Evolutionary conservation across 805 yeast genomes (phyloP), one percentile per base, ranked within the genome.

Genomic region (Cyberlindnera suaveolens): DNA sequence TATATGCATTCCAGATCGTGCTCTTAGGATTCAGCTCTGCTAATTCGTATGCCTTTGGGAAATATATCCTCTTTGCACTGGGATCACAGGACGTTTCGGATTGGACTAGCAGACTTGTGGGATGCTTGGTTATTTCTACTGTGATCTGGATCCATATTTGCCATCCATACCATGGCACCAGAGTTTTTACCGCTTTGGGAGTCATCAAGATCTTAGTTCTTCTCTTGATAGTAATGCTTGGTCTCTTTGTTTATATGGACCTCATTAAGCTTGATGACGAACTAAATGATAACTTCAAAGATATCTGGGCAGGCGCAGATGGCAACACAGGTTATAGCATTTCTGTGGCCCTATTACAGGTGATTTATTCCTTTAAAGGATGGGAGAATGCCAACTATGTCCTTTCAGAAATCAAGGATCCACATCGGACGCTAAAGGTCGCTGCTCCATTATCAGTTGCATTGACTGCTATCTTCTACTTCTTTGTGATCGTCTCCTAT

Each of bases 381-480:
- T 80, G 85, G 85, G 85, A 80, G 49, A 80, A 80, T 50, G 81
- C 80, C 35, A 80, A 80, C 54, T 74, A 77, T 49, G 86, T 80
- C 1, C 61, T 80, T 40, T 71, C 73, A 46, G 85, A 80, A 51
- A 71, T 80, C 35, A 66, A 67, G 15, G 68, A 78, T 49, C 86
- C 86, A 0, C 68, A 70, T 35, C 67, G 70, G 29, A 79, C 82
- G 0, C 65, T 79, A 42, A 71, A 74, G n/a, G 62, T 75, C 4
- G 80, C 83, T 1, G 85, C 85, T 1, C 80, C 85, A 0, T 53
- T 73, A 16, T 80, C 85, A 4, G 77, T 80, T 11, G 51, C 70
- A 1, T 51, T 72, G 14, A 77, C 79, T 11, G 75, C 82, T 10
- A 48, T 67, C 1, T 65, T 80, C 14, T 80, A 80, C 56, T 67